phyloP scores from a whole-genome alignment of 108 stramenopile genomes.

The Ochromonas danica region DNA sequence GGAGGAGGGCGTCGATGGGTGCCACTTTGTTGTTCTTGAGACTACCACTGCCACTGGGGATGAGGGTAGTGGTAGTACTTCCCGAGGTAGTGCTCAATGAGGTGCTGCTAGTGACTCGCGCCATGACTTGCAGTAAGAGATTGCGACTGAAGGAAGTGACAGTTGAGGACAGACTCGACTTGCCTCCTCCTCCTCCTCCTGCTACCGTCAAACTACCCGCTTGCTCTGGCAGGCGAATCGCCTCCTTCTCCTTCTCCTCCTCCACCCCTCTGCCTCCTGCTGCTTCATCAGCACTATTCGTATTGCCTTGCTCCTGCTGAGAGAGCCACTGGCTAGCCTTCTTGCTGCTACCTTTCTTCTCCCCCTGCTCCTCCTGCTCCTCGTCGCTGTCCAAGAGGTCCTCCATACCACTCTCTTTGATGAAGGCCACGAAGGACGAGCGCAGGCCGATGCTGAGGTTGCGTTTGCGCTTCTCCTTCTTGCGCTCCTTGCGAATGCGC shows the following conservation, averaged over 20 bases:
- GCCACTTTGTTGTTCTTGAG: too few species aligned
- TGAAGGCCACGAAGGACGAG: too few species aligned
- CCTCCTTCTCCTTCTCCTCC: too few species aligned
- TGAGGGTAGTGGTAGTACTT: neutral
- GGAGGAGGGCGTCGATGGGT: too few species aligned
- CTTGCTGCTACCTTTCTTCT: neutral
- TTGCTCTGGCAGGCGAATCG: too few species aligned
- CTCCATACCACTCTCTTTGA: neutral
- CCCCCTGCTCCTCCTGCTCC: neutral
- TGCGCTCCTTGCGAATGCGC: constrained; percentile 5
- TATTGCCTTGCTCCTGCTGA: neutral
- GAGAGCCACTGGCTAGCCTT: neutral
- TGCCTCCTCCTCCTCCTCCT: too few species aligned
- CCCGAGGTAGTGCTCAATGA: neutral
- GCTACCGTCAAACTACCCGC: too few species aligned
- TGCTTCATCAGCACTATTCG: neutral
- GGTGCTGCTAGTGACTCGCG: neutral
- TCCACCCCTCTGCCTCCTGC: neutral
- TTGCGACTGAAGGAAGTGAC: too few species aligned
- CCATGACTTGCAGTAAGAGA: too few species aligned
- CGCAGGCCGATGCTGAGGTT: too few species aligned
- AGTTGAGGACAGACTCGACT: too few species aligned
- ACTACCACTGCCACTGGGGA: too few species aligned
- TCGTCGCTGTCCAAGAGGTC: neutral
- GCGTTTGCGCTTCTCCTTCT: neutral